phyloP scores from a whole-genome alignment of 257 asterid species.

The Ballota nigra region DNA sequence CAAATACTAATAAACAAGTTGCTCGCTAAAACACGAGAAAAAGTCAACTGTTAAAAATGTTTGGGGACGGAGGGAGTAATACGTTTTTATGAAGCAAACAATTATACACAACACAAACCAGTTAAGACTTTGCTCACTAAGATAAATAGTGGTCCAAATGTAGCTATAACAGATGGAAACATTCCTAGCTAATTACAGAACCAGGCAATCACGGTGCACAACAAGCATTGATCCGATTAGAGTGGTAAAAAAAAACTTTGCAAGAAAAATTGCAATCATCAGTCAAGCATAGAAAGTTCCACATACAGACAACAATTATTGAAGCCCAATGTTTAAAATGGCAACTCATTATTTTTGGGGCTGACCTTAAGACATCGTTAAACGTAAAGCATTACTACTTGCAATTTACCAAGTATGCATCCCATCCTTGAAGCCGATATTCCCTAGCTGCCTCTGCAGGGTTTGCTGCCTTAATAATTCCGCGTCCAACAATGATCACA shows the following conservation, averaged over 20 bases:
- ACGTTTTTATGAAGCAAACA: too few relatives aligned
- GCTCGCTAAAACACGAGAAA: too few relatives aligned
- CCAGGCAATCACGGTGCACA: background rate
- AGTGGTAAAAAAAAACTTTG: background rate
- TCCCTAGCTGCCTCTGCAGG: conserved; percentile 86
- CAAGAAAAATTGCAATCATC: conserved; percentile 11
- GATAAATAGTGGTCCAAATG: too few relatives aligned
- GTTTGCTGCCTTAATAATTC: conserved; percentile 76
- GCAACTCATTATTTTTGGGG: background rate
- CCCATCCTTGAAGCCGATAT: conserved; percentile 92
- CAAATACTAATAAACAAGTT: too few relatives aligned
- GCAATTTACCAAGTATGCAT: conserved; percentile 69
- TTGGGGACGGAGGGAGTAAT: too few relatives aligned
- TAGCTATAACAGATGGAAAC: too few relatives aligned
- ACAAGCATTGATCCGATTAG: background rate
- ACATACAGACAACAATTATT: background rate
- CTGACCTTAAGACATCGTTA: background rate
- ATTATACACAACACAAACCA: too few relatives aligned
- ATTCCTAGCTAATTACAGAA: background rate
- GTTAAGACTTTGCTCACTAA: too few relatives aligned
- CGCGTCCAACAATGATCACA: conserved; percentile 94
- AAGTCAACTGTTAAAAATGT: too few relatives aligned
- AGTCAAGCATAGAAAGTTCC: background rate
- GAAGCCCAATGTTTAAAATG: conserved; percentile 1
- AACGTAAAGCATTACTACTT: conserved; percentile 28